Evolutionary conservation across 495 filamentous ascomycete species (phyloP), one percentile per base, ranked within the genome.

Genomic region (Thermochaetoides thermophila): DNA sequence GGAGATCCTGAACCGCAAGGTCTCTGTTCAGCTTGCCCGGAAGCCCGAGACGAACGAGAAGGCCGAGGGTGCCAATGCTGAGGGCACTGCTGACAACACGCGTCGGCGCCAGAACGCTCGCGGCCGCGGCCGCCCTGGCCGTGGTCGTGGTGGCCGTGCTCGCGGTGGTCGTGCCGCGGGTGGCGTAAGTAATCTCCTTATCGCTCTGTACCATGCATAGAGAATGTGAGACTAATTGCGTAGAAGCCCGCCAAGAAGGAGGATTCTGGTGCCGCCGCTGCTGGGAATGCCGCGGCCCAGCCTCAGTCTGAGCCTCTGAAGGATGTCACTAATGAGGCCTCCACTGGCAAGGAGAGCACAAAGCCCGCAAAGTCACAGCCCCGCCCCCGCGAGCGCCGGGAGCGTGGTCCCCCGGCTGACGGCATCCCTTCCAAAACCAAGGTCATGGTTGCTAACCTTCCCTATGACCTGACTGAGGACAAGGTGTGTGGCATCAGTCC

Each of bases 401-500:
- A 94, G 69, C 86, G 89, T 53, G 89, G 89, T 27, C 89, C 89
- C 29, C 89, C 89, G 16, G 89, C 94, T 57, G 91, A 97, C 58
- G 89, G 89, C 39, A 84, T 97, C 48, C 84, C 91, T 9, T 94
- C 85, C 58, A 92, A 93, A 76, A 97, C 78, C 64, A 97, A 97
- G 78, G 84, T 97, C 63, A 97, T 97, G 89, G 89, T 97, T 45
- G 89, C 89, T 44, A 97, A 97, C 68, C 72, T 97, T 14, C 89
- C 89, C 13, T 97, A 97, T 56, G 89, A 97, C 61, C 70, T 96
- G 45, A 86, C 74, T 48, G 91, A 97, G 63, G 91, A 95, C 39
- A 93, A 87, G 79, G 87, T 89, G 32, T 13, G 35, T 42, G 19
- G 7, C 13, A 4, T 7, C 21, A 9, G 13, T 7, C 18, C 6